These are phyloP conservation scores for Plasmodium adleri DNA, from an alignment of 169 alveolate species.

Conservation along the genomic window DNA sequence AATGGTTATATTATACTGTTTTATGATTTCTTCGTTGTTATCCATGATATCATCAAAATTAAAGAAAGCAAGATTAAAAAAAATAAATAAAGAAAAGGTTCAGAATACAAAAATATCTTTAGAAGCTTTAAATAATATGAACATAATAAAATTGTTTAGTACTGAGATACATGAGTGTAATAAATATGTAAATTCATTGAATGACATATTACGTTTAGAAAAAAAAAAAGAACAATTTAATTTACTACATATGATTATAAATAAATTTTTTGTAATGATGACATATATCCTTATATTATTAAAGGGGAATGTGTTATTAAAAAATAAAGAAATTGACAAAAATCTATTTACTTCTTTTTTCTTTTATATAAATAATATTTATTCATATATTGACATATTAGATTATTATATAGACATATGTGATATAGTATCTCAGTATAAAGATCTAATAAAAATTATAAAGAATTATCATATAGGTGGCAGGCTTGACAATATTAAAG, in stretches of 20 bases:
- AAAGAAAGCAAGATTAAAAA: slow-evolving; percentile 25
- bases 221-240: slow-evolving; percentile 58
- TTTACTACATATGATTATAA: slow-evolving; percentile 41
- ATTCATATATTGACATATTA: slow-evolving; percentile 39
- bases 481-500: background rate
- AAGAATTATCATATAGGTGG: background rate
- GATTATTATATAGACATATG: slow-evolving; percentile 50
- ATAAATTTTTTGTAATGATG: slow-evolving; percentile 24
- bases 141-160: slow-evolving; percentile 25
- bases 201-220: slow-evolving; percentile 16
- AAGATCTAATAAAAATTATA: background rate
- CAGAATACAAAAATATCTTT: slow-evolving; percentile 16
- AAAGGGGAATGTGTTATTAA: slow-evolving; percentile 6
- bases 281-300: slow-evolving; percentile 36
- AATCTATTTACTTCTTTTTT: slow-evolving; percentile 42
- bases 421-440: slow-evolving; percentile 44
- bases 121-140: slow-evolving; percentile 44
- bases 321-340: slow-evolving; percentile 21
- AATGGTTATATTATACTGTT: slow-evolving; percentile 8
- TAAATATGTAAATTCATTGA: slow-evolving; percentile 23
- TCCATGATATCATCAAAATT: slow-evolving; percentile 35
- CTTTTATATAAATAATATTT: slow-evolving; percentile 49
- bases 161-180: slow-evolving; percentile 39
- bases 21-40: slow-evolving; percentile 35
- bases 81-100: slow-evolving; percentile 15